phyloP scores from a whole-genome alignment of 164 flowering plant genomes.

The grape (Vitis vinifera) region ASM3070453v1 NC_081808.1:5442501-5443000 shows the following conservation, averaged over 20 bases:
- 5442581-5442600: conserved; percentile 46
- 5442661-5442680: conserved; percentile 78
- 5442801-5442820: conserved; percentile 91
- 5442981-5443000: conserved; percentile 79
- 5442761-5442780: conserved; percentile 78
- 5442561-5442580: conserved; percentile 94
- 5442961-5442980: conserved; percentile 68
- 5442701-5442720: conserved; percentile 57
- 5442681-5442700: conserved; percentile 41
- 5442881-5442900: conserved; percentile 83
- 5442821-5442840: conserved; percentile 84
- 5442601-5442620: conserved; percentile 40
- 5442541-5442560: conserved; percentile 46
- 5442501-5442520: conserved; percentile 4
- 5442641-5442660: conserved; percentile 87
- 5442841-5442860: conserved; percentile 59
- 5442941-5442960: conserved; percentile 79
- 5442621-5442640: conserved; percentile 65
- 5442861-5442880: conserved; percentile 74
- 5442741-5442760: conserved; percentile 70
- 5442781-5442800: conserved; percentile 64
- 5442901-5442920: conserved; percentile 48
- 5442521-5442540: conserved; percentile 13
- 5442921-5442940: conserved; percentile 66
- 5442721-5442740: conserved; percentile 52